Conservation (phyloP, 768 basidiomycete species). For the Mycena alexandri region DNA sequence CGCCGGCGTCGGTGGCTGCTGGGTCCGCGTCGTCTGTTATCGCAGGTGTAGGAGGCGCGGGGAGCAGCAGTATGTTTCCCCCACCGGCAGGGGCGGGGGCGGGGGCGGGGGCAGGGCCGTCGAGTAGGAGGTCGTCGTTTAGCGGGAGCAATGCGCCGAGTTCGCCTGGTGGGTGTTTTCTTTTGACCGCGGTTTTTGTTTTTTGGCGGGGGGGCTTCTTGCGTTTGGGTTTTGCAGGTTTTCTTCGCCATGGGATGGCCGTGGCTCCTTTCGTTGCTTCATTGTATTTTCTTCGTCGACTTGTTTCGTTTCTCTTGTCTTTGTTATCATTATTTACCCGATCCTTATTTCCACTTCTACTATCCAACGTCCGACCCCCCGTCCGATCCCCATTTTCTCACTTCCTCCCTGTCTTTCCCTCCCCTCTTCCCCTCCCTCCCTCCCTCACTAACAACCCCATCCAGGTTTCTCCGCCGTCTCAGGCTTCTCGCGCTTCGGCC, state of each 20-base stretch:
- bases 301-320: no score
- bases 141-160: slow-evolving; percentile 86
- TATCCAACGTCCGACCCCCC: no score
- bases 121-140: slow-evolving; percentile 76
- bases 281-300: no score
- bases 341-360: no score
- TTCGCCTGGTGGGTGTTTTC: slow-evolving; percentile 59
- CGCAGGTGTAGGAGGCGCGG: no score
- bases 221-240: no score
- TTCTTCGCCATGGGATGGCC: no score
- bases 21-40: no score
- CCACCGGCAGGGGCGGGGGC: slow-evolving; percentile 54
- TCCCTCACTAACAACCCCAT: slow-evolving; percentile 6
- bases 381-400: no score
- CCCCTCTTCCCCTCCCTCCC: not conserved
- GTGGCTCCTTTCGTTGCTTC: no score
- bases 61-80: slow-evolving; percentile 65
- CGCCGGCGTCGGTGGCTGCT: slow-evolving; percentile 12
- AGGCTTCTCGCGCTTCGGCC: slow-evolving; percentile 66
- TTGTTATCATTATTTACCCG: no score
- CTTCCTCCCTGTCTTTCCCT: not conserved
- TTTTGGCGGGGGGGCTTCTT: no score
- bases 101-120: slow-evolving; percentile 59
- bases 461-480: slow-evolving; percentile 58
- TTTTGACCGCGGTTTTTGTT: not conserved